phyloP scores from a whole-genome alignment of 2,329 filamentous ascomycete species.

The Fusarium torulosum region DNA sequence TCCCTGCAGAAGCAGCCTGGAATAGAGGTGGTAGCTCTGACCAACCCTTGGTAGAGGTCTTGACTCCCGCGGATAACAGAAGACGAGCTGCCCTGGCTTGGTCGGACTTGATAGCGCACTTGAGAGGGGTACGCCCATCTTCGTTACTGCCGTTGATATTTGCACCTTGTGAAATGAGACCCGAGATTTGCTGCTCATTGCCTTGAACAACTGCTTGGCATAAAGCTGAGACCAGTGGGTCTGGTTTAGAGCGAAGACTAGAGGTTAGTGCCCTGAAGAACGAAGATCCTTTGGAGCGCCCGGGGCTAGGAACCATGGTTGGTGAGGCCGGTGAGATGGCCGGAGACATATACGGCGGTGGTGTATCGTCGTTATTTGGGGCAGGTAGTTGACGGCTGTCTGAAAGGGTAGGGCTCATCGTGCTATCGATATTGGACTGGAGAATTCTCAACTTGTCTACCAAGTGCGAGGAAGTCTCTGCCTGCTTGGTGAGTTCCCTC shows the following conservation, averaged over 20 bases:
- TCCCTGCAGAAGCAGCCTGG: not conserved
- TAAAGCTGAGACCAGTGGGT: conserved; percentile 5
- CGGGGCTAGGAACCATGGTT: not conserved
- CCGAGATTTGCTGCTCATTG: conserved; percentile 7
- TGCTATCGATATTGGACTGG: not conserved
- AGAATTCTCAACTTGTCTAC: not conserved
- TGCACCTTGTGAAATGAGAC: not conserved
- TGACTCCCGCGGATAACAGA: conserved; percentile 7
- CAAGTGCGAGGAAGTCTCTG: not conserved
- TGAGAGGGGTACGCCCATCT: conserved; percentile 12
- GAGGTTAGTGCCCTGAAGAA: conserved; percentile 9
- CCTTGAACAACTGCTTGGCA: conserved; percentile 6
- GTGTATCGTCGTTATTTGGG: not conserved
- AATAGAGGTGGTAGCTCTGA: not conserved
- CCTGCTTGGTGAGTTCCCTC: not conserved
- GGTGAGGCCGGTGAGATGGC: too few species aligned
- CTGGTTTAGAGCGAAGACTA: conserved; percentile 1
- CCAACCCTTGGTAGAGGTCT: not conserved
- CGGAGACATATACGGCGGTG: not conserved
- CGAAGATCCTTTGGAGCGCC: not conserved
- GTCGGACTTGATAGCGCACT: not conserved
- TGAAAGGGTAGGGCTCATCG: accelerated
- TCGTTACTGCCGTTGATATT: conserved; percentile 16
- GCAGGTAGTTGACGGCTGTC: not conserved
- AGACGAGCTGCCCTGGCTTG: not conserved